These are phyloP conservation scores for Phytophthora pistaciae DNA, from an alignment of 352 stramenopile genomes.

Conservation along the genomic window DNA sequence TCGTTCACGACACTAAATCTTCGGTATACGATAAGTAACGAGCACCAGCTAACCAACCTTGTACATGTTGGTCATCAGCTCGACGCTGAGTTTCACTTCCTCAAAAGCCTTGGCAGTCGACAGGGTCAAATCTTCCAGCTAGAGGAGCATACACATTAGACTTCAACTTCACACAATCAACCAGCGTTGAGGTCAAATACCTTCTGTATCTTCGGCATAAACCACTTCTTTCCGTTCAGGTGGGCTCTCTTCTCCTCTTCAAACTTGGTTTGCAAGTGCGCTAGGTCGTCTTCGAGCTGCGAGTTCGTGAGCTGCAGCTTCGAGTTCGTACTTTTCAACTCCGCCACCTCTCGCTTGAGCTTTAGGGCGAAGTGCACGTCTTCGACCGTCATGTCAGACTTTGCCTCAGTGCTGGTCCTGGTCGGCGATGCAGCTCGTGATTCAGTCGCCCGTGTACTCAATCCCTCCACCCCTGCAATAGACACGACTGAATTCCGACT, in stretches of 20 bases:
- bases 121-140: constrained; percentile 75
- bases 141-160: not conserved
- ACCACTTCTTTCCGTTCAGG: constrained; percentile 72
- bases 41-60: constrained; percentile 48
- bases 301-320: constrained; percentile 73
- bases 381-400: constrained; percentile 42
- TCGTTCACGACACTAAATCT: not conserved
- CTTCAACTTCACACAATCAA: not conserved
- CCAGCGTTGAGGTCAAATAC: constrained; percentile 4
- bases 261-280: constrained; percentile 71
- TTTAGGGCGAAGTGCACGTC: constrained; percentile 78
- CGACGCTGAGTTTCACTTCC: constrained; percentile 84
- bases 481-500: constrained; percentile 26
- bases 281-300: constrained; percentile 79
- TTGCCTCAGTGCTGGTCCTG: not conserved
- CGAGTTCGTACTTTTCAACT: constrained; percentile 67
- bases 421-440: constrained; percentile 16
- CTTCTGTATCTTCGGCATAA: constrained; percentile 80
- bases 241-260: constrained; percentile 75
- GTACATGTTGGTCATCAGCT: constrained; percentile 91
- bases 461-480: constrained; percentile 12
- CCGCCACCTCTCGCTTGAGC: constrained; percentile 69
- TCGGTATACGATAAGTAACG: too few relatives aligned
- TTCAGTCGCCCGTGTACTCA: constrained; percentile 3
- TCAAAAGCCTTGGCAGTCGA: constrained; percentile 69